Conservation (phyloP, 768 basidiomycete species). For the Lanmaoa rubissima region DNA sequence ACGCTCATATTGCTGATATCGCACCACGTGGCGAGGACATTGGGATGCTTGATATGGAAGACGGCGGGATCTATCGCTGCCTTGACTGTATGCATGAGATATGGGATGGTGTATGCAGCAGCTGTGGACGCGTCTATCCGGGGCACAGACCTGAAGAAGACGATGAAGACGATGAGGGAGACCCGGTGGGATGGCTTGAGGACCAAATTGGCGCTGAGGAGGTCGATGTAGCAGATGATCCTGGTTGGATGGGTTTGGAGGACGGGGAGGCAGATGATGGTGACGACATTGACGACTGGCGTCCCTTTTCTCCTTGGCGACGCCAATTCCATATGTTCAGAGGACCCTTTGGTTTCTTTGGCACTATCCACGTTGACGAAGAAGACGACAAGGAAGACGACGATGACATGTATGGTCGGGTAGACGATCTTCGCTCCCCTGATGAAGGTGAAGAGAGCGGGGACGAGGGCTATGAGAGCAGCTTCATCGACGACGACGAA, state of each 20-base stretch:
- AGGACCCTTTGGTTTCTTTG: slow-evolving; percentile 18
- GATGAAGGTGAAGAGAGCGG: slow-evolving; percentile 25
- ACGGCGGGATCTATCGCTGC: slow-evolving; percentile 76
- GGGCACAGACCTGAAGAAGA: slow-evolving; percentile 42
- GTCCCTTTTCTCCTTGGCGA: slow-evolving; percentile 19
- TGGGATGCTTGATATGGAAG: slow-evolving; percentile 71
- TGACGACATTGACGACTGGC: slow-evolving; percentile 25
- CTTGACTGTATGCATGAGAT: slow-evolving; percentile 78
- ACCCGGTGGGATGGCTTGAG: slow-evolving; percentile 35
- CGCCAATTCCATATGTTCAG: slow-evolving; percentile 13
- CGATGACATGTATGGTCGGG: slow-evolving; percentile 1
- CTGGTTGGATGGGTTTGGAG: slow-evolving; percentile 34
- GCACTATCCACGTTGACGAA: slow-evolving; percentile 21
- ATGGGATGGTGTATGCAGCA: slow-evolving; percentile 61
- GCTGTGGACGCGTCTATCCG: slow-evolving; percentile 58
- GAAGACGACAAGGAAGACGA: slow-evolving; percentile 23
- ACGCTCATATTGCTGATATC: slow-evolving; percentile 13
- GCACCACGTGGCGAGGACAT: slow-evolving; percentile 37
- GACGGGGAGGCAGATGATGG: slow-evolving; percentile 35
- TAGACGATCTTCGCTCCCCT: slow-evolving; percentile 1
- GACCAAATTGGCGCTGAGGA: slow-evolving; percentile 39
- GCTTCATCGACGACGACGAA: slow-evolving; percentile 55
- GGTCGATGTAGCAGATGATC: slow-evolving; percentile 29
- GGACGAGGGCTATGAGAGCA: slow-evolving; percentile 47
- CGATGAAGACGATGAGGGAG: slow-evolving; percentile 28